Evolutionary conservation across 768 basidiomycete genomes (phyloP).

Genomic region (Lanmaoa rubissima): DNA sequence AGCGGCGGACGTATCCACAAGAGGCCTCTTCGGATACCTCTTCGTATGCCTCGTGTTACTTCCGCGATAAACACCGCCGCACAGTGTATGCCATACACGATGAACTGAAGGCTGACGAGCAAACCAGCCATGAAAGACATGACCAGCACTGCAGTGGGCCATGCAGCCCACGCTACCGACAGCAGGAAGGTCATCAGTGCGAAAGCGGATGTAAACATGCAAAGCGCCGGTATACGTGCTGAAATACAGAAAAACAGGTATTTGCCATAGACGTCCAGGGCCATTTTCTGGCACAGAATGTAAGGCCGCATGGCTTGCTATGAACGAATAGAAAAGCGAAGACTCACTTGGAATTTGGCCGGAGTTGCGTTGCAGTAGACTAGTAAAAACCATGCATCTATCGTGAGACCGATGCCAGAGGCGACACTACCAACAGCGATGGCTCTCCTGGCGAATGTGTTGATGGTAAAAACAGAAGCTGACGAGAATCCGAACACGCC

Average conservation of each 20-base stretch:
- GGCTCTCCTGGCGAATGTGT: slow-evolving; percentile 44
- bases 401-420: slow-evolving; percentile 63
- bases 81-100: slow-evolving; percentile 50
- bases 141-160: slow-evolving; percentile 60
- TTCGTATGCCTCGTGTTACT: slow-evolving; percentile 3
- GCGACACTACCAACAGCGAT: slow-evolving; percentile 58
- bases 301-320: background rate
- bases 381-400: slow-evolving; percentile 65
- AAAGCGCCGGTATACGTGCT: slow-evolving; percentile 59
- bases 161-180: slow-evolving; percentile 59
- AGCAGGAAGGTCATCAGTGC: slow-evolving; percentile 60
- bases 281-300: slow-evolving; percentile 16
- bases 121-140: slow-evolving; percentile 58
- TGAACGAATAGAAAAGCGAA: background rate
- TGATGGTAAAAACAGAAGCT: slow-evolving; percentile 49
- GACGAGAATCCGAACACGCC: slow-evolving; percentile 64
- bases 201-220: slow-evolving; percentile 55
- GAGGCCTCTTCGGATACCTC: slow-evolving; percentile 13
- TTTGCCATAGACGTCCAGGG: slow-evolving; percentile 54
- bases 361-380: slow-evolving; percentile 55
- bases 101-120: slow-evolving; percentile 62
- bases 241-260: slow-evolving; percentile 72
- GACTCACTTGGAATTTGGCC: slow-evolving; percentile 52
- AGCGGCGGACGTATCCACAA: slow-evolving; percentile 10
- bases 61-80: slow-evolving; percentile 12